Evolutionary conservation across 768 basidiomycete species (phyloP).

Genomic region (Panaeolus cyanescens): DNA sequence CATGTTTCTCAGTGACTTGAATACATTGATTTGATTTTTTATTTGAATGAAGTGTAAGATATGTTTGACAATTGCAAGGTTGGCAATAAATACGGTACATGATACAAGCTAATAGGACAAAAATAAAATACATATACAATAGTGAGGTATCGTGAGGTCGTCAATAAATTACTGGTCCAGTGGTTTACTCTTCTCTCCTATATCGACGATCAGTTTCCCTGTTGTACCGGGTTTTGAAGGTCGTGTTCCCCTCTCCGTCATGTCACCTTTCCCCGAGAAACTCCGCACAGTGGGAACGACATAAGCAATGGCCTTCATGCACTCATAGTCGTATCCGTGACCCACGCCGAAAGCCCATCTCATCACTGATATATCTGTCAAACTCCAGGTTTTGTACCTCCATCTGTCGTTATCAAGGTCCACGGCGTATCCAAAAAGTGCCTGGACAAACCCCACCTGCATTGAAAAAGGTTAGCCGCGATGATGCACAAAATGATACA

Average conservation of each 20-base stretch:
- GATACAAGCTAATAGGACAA: neutral
- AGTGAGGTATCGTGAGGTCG: neutral
- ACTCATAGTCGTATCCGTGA: slow-evolving; percentile 17
- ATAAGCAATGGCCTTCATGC: slow-evolving; percentile 24
- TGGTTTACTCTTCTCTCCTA: neutral
- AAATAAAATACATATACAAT: neutral
- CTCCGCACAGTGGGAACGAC: slow-evolving; percentile 22
- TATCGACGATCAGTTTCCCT: neutral
- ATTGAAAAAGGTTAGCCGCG: neutral
- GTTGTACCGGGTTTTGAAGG: neutral
- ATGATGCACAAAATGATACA: neutral
- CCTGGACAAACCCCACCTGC: slow-evolving; percentile 18
- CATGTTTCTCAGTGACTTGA: neutral
- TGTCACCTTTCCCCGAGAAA: slow-evolving; percentile 20
- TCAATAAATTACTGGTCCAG: neutral
- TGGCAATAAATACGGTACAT: neutral
- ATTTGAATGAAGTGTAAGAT: neutral
- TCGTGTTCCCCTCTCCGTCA: neutral
- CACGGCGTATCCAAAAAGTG: slow-evolving; percentile 19
- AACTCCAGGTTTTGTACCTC: slow-evolving; percentile 23
- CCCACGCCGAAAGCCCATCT: slow-evolving; percentile 24
- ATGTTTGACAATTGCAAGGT: neutral
- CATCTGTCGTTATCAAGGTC: slow-evolving; percentile 18
- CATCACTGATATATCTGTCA: slow-evolving; percentile 23
- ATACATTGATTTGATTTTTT: too few relatives aligned